Base-by-base conservation (phyloP, 2,329 filamentous ascomycete genomes). In the Aspergillus versicolor region DNA sequence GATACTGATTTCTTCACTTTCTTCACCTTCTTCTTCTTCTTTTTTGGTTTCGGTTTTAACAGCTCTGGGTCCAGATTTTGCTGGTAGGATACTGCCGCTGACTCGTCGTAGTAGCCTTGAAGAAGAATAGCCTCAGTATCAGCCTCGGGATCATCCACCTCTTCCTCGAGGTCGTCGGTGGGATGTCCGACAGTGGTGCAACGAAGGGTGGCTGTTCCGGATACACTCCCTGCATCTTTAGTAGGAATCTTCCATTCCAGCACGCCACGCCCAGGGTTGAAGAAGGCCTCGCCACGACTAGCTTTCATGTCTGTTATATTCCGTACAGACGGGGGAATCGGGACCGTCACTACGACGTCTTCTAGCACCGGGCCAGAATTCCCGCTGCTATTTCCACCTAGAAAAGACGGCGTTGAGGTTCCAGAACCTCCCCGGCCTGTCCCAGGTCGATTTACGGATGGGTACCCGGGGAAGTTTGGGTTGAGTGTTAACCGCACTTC, bases 211-310 rank as follows among this genome's bases (percentile, higher is more conserved):
- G 91, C 91, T 53, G 84, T 86, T 1, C 87, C 83, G 15, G 83
- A 82, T 2, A 89, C 82, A 1, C 83, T 82, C 0, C 84, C 82
- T 2, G 92, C 81, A 56, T 96, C 92, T 74, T 91, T 92, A 22
- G 85, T 83, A 1, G 87, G 85, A 41, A 97, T 85, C 56, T 87
- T 84, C 93, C 93, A 97, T 73, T 96, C 90, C 8, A 97, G 79
- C 1, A 83, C 73, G 46, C 83, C 82, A 50, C 90, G 91, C 2
- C 86, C 86, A 0, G 89, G 86, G 53, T 85, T 89, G 76, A 92
- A 97, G 56, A 84, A 86, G 2, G 91, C 92, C 64, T 97, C 93
- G 37, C 92, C 93, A 62, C 86, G 87, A 63, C 86, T 90, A 2
- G 92, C 85, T 55, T 91, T 84, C 54, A 97, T 82, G 67, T 97